These are phyloP conservation scores for Pelargonium nanum DNA, from an alignment of 345 rosid genomes.

Conservation along the genomic window DNA sequence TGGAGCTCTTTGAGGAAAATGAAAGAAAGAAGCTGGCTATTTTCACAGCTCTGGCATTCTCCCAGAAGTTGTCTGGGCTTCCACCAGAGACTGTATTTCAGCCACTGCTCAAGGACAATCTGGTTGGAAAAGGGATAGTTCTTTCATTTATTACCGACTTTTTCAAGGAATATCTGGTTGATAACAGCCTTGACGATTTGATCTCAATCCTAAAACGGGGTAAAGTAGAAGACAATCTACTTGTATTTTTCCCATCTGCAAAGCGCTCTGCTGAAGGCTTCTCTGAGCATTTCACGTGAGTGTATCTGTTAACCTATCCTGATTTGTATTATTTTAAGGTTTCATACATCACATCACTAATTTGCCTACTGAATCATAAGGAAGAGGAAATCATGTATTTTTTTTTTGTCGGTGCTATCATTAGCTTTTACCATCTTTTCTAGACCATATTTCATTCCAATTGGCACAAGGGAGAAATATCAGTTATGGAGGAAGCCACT, in stretches of 20 bases:
- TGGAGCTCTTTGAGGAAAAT: constrained; percentile 96
- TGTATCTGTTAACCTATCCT: constrained; percentile 4
- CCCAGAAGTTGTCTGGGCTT: constrained; percentile 95
- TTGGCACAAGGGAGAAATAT: no score
- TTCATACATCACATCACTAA: not conserved
- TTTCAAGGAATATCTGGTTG: constrained; percentile 93
- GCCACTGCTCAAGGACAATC: constrained; percentile 96
- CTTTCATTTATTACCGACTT: constrained; percentile 88
- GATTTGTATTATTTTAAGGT: constrained; percentile 1
- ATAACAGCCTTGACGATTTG: constrained; percentile 90
- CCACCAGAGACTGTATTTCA: constrained; percentile 98
- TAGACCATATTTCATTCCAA: no score
- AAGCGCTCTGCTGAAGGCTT: constrained; percentile 81
- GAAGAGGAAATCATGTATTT: not conserved
- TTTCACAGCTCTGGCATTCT: constrained; percentile 94
- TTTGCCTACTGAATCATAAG: not conserved
- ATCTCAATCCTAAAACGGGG: constrained; percentile 87
- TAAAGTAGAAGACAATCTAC: constrained; percentile 83
- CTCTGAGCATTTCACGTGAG: constrained; percentile 96
- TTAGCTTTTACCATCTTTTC: no score
- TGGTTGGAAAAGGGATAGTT: constrained; percentile 96
- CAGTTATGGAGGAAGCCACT: no score
- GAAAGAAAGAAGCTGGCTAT: constrained; percentile 97
- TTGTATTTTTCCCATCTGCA: constrained; percentile 70
- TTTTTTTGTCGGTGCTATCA: not conserved